These are phyloP conservation scores for Chrysanthemum lavandulifolium DNA, from an alignment of 129 eudicot genomes.

Conservation along the genomic window DNA sequence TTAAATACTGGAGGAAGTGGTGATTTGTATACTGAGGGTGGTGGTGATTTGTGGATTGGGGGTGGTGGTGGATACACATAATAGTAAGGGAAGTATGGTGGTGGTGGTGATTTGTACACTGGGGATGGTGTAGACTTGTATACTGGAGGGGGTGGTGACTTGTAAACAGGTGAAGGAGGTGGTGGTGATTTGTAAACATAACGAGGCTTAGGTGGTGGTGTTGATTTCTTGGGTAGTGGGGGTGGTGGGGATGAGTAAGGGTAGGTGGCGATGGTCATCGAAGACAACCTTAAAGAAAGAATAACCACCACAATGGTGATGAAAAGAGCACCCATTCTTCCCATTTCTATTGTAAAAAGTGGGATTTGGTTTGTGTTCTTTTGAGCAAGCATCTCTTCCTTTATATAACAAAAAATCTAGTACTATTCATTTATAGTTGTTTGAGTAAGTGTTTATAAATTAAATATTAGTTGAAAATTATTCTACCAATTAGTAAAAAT, in stretches of 20 bases:
- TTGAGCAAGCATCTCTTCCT: constrained; percentile 23
- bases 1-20: neutral
- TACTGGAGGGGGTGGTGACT: constrained; percentile 42
- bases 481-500: constrained; percentile 28
- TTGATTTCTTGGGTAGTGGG: constrained; percentile 36
- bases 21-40: too few species aligned
- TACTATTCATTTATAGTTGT: neutral
- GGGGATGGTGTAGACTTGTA: constrained; percentile 31
- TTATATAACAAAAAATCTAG: constrained; percentile 26
- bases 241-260: constrained; percentile 49
- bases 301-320: constrained; percentile 42
- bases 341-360: constrained; percentile 30
- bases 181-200: constrained; percentile 43
- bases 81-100: neutral
- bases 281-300: constrained; percentile 39
- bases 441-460: neutral
- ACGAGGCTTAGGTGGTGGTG: constrained; percentile 37
- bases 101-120: constrained; percentile 34
- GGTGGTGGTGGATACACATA: too few species aligned
- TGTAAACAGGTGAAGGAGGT: constrained; percentile 29
- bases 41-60: too few species aligned
- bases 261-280: constrained; percentile 29
- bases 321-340: constrained; percentile 47
- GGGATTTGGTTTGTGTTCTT: constrained; percentile 32
- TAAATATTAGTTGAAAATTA: constrained; percentile 2